A percentile compares a stretch with the other conserved stretches of the same genome.
Evolutionary conservation across 139 green algal genomes (phyloP).

Genomic region (Mychonastes homosphaera): DNA sequence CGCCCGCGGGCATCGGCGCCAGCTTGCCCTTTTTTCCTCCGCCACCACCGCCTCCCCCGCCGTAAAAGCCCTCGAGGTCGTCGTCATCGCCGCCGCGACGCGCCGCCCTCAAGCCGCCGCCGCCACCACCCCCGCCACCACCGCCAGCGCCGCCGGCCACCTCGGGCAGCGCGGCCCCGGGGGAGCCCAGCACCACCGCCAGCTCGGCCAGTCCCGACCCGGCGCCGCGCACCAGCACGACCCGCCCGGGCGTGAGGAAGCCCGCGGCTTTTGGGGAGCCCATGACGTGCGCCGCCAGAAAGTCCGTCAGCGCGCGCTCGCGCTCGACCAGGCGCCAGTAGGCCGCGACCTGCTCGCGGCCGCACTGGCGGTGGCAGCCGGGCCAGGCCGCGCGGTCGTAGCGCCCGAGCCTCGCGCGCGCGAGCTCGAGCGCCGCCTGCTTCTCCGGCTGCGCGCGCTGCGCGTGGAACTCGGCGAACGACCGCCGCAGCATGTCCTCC

Average conservation of each 20-base stretch:
- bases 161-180: not conserved
- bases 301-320: conserved; percentile 32
- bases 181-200: conserved; percentile 35
- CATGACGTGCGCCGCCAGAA: conserved; percentile 45
- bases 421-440: conserved; percentile 33
- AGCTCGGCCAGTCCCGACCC: conserved; percentile 47
- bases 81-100: not conserved
- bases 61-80: not conserved
- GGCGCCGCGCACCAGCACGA: conserved; percentile 41
- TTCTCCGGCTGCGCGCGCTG: conserved; percentile 57
- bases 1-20: not conserved
- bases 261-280: conserved; percentile 31
- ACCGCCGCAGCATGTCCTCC: conserved; percentile 92
- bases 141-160: not conserved
- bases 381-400: conserved; percentile 38
- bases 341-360: conserved; percentile 35
- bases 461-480: conserved; percentile 88
- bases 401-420: conserved; percentile 33
- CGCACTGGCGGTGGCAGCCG: conserved; percentile 29
- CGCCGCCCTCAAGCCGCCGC: not conserved
- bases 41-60: conserved; percentile 2
- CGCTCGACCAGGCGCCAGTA: conserved; percentile 35
- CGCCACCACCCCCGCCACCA: not conserved
- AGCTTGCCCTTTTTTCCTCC: conserved; percentile 1
- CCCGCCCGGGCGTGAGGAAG: conserved; percentile 39